Percentiles rank a stretch among this genome's conserved stretches.
Evolutionary conservation across 768 basidiomycete genomes (phyloP).

Genomic region (Rhizopogon rudus): DNA sequence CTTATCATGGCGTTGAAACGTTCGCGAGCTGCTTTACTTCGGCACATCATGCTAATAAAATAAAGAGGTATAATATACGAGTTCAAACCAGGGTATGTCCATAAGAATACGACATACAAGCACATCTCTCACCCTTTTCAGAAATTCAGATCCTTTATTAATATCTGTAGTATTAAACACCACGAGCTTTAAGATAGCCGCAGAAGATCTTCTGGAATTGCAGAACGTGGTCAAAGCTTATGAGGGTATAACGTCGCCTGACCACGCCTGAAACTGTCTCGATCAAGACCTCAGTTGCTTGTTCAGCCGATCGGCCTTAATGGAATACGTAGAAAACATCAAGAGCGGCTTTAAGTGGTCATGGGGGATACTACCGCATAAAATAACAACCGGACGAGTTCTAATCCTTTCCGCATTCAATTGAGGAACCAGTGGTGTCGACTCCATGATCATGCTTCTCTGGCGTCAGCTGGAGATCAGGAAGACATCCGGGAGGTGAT

Average conservation of each 20-base stretch:
- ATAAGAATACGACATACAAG: no score
- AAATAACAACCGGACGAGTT: conserved; percentile 1
- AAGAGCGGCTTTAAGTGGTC: not conserved
- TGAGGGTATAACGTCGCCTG: conserved; percentile 10
- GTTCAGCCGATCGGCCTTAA: conserved; percentile 10
- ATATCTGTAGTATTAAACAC: not conserved
- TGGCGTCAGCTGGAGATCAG: conserved; percentile 7
- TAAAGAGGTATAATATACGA: no score
- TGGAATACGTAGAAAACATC: conserved; percentile 10
- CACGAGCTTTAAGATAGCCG: conserved; percentile 15
- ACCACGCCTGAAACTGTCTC: conserved; percentile 9
- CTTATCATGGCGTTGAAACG: no score
- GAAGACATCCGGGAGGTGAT: conserved; percentile 7
- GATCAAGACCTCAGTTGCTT: conserved; percentile 10
- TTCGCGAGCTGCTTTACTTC: no score
- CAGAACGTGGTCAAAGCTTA: conserved; percentile 11
- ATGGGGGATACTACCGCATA: not conserved
- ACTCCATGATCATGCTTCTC: conserved; percentile 19
- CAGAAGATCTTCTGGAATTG: conserved; percentile 14
- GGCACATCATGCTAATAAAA: no score
- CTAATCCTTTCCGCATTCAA: conserved; percentile 16
- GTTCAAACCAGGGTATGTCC: no score
- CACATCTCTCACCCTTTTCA: no score
- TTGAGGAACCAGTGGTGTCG: conserved; percentile 14
- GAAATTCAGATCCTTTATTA: no score